These are phyloP conservation scores for Naganishia onofrii DNA, from an alignment of 768 basidiomycete genomes.

Conservation along the genomic window DNA sequence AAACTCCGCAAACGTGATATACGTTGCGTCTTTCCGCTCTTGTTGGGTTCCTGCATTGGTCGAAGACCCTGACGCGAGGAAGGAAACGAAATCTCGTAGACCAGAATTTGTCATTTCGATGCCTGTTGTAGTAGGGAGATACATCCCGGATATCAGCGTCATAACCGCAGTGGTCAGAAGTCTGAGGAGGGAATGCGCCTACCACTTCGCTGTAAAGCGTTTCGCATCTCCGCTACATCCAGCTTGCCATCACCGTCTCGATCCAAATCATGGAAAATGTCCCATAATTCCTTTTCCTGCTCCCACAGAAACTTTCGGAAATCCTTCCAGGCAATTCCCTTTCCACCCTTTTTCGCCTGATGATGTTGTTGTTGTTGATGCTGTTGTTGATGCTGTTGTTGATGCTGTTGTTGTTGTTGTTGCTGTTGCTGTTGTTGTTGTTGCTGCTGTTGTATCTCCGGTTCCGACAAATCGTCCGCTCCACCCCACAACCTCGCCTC, in stretches of 20 bases:
- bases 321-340: slow-evolving; percentile 50
- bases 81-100: slow-evolving; percentile 76
- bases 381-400: slow-evolving; percentile 10
- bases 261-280: slow-evolving; percentile 86
- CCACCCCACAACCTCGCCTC: slow-evolving; percentile 50
- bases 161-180: background rate
- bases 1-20: slow-evolving; percentile 78
- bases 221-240: slow-evolving; percentile 63
- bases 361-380: slow-evolving; percentile 33
- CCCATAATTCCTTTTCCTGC: slow-evolving; percentile 69
- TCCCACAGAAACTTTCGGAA: slow-evolving; percentile 52
- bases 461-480: slow-evolving; percentile 43
- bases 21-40: slow-evolving; percentile 56
- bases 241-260: slow-evolving; percentile 81
- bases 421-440: slow-evolving; percentile 5
- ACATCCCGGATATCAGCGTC: background rate
- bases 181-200: slow-evolving; percentile 33
- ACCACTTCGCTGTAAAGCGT: slow-evolving; percentile 74
- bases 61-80: slow-evolving; percentile 60
- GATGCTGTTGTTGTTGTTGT: slow-evolving; percentile 10
- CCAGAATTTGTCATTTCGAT: slow-evolving; percentile 68
- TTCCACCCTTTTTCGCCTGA: slow-evolving; percentile 31
- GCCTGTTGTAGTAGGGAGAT: slow-evolving; percentile 56
- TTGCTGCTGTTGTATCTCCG: slow-evolving; percentile 29
- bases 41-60: slow-evolving; percentile 23